Base-by-base conservation (phyloP, 805 yeast genomes). In the Metschnikowia bowlesiae region DNA sequence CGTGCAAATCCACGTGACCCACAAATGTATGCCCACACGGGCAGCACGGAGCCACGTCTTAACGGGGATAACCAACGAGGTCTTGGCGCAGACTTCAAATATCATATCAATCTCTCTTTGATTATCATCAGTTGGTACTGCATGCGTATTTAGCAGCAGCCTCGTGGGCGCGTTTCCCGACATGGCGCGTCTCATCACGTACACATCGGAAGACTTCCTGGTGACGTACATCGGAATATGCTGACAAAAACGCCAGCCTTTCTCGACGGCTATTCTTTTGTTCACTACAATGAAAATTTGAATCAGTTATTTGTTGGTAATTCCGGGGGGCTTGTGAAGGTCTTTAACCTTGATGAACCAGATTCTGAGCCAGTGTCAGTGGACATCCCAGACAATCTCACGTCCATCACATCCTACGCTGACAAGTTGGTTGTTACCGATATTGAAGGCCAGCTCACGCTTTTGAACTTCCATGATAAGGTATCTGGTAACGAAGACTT, bases 361-460 rank as follows among this genome's bases (percentile, higher is more conserved):
- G 81, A 81, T 42, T 72, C 78, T 47, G 89, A 84, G 61, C 89
- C 89, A 2, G 79, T 72, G 29, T 75, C 84, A 6, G 55, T 82
- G 8, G 87, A 84, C 55, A 73, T 76, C 4, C 55, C 71, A 8
- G 78, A 75, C 22, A 71, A 74, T 44, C 58, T 80, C 43, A 77
- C 82, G 0, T 68, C 80, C 0, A 55, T 80, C 36, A 65, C 63
- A 22, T 50, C 57, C 8, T 53, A 59, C 13, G 65, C 57, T 5
- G 30, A 52, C 40, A 58, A 58, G 13, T 48, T 66, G 31, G 49
- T 65, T 9, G 64, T 76, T 28, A 68, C 82, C 0, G 73, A 73
- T 6, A 66, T 69, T 1, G 59, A 59, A 10, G 85, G 85, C 5
- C 67, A 70, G 30, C 65, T 79, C 49, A 49, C 54, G 2, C 42